phyloP scores from a whole-genome alignment of 495 filamentous ascomycete genomes.

The Aspergillus conjunctus region DNA sequence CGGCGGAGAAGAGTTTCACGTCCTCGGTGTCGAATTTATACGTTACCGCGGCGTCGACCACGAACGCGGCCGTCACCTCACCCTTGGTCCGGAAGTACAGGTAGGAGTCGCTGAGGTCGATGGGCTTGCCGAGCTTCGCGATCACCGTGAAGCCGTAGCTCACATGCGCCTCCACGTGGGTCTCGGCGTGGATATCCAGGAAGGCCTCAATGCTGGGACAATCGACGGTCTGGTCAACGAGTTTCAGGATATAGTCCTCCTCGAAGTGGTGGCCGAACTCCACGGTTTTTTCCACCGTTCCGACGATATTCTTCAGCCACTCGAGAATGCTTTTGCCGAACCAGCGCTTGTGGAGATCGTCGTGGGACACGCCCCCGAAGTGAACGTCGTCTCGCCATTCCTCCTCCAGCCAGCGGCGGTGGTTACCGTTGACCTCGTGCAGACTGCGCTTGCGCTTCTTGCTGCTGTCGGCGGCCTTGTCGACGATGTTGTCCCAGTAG shows the following conservation, averaged over 20 bases:
- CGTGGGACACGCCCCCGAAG: not conserved
- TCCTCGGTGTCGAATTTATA: conserved; percentile 5
- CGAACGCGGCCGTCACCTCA: conserved; percentile 4
- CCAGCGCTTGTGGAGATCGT: conserved; percentile 11
- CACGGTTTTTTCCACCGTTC: conserved; percentile 11
- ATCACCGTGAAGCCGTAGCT: conserved; percentile 5
- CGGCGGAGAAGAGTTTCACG: conserved; percentile 3
- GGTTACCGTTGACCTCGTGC: conserved; percentile 4
- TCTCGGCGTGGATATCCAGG: conserved; percentile 8
- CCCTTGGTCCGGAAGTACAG: conserved; percentile 14
- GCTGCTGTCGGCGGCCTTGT: conserved; percentile 5
- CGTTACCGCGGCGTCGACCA: conserved; percentile 3
- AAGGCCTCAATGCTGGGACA: conserved; percentile 13
- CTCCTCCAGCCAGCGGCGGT: conserved; percentile 9
- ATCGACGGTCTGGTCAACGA: conserved; percentile 3
- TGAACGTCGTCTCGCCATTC: conserved; percentile 10
- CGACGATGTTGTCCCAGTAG: conserved; percentile 13
- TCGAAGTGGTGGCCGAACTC: conserved; percentile 9
- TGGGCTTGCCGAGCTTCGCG: conserved; percentile 4
- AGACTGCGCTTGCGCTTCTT: conserved; percentile 10
- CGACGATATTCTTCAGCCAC: conserved; percentile 3
- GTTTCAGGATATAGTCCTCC: conserved; percentile 9
- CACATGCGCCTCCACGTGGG: conserved; percentile 12
- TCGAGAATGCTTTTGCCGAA: conserved; percentile 5
- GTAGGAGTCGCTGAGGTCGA: conserved; percentile 13